A percentile compares a stretch with the other conserved stretches of the same genome.
Conservation (phyloP, 805 yeast species). For the Metschnikowia dekortorum region DNA sequence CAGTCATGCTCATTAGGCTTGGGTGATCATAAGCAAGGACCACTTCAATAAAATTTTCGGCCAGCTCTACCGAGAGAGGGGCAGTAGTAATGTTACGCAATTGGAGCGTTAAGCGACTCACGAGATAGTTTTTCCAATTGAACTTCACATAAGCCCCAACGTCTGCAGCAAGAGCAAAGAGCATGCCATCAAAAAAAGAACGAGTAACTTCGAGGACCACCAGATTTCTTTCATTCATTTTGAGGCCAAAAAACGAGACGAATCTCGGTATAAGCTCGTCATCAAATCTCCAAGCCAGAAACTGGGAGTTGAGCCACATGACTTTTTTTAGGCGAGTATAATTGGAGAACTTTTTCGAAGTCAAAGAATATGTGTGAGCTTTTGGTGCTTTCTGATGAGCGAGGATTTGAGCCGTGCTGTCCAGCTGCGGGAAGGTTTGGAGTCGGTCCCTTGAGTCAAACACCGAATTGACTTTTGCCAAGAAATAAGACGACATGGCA, state of each 20-base stretch:
- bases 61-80: background rate
- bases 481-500: conserved; percentile 4
- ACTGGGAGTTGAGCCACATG: conserved; percentile 25
- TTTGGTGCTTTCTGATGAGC: background rate
- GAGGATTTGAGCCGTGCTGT: background rate
- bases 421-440: background rate
- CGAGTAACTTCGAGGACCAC: conserved; percentile 19
- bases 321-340: conserved; percentile 22
- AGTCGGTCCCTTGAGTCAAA: conserved; percentile 4
- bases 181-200: conserved; percentile 20
- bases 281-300: conserved; percentile 22
- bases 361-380: conserved; percentile 4
- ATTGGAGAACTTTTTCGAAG: conserved; percentile 9
- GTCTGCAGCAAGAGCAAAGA: conserved; percentile 16
- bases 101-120: conserved; percentile 25
- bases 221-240: conserved; percentile 9
- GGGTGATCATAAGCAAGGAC: conserved; percentile 4
- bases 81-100: conserved; percentile 14
- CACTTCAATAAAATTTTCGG: conserved; percentile 4
- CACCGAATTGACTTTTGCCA: conserved; percentile 5
- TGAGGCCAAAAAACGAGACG: conserved; percentile 6
- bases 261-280: conserved; percentile 10
- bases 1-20: conserved; percentile 2
- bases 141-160: conserved; percentile 23
- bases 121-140: conserved; percentile 35